These are phyloP conservation scores for Sphagnurus paluster DNA, from an alignment of 1,284 basidiomycete genomes.

Conservation along the genomic window DNA sequence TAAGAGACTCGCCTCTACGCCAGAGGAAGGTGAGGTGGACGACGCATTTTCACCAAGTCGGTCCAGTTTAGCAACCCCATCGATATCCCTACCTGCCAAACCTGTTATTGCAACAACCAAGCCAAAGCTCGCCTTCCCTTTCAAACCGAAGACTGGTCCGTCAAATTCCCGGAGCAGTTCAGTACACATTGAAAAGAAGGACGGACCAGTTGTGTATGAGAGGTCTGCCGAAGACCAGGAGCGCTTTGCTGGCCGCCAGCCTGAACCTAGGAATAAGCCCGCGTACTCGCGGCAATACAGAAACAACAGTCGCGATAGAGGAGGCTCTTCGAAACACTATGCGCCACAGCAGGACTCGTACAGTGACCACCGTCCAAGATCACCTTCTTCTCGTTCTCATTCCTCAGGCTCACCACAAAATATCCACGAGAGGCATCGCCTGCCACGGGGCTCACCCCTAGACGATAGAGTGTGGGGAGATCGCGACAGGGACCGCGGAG, in stretches of 20 bases:
- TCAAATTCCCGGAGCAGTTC: slow-evolving; percentile 16
- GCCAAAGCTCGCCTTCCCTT: slow-evolving; percentile 66
- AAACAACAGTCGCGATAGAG: slow-evolving; percentile 28
- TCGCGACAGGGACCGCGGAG: slow-evolving; percentile 25
- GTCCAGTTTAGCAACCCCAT: slow-evolving; percentile 21
- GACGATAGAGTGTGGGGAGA: slow-evolving; percentile 24
- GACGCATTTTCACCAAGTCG: slow-evolving; percentile 29
- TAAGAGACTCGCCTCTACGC: slow-evolving; percentile 65
- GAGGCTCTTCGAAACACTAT: slow-evolving; percentile 20
- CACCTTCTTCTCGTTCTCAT: slow-evolving; percentile 34
- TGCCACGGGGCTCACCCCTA: slow-evolving; percentile 41
- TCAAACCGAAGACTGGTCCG: slow-evolving; percentile 57
- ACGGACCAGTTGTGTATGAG: slow-evolving; percentile 39
- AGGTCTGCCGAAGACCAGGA: slow-evolving; percentile 44
- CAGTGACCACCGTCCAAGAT: slow-evolving; percentile 32
- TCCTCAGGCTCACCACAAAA: slow-evolving; percentile 35
- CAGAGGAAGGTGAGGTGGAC: slow-evolving; percentile 79
- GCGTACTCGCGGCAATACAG: slow-evolving; percentile 21
- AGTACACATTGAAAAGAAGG: slow-evolving; percentile 13
- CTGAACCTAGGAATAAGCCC: slow-evolving; percentile 24
- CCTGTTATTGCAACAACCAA: slow-evolving; percentile 25
- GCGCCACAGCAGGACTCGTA: slow-evolving; percentile 20
- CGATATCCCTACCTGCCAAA: slow-evolving; percentile 28
- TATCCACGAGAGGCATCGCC: slow-evolving; percentile 40
- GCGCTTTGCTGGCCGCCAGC: slow-evolving; percentile 30